These are phyloP conservation scores for Neocucurbitaria cava DNA, from an alignment of 2,329 filamentous ascomycete genomes.

Conservation along the genomic window DNA sequence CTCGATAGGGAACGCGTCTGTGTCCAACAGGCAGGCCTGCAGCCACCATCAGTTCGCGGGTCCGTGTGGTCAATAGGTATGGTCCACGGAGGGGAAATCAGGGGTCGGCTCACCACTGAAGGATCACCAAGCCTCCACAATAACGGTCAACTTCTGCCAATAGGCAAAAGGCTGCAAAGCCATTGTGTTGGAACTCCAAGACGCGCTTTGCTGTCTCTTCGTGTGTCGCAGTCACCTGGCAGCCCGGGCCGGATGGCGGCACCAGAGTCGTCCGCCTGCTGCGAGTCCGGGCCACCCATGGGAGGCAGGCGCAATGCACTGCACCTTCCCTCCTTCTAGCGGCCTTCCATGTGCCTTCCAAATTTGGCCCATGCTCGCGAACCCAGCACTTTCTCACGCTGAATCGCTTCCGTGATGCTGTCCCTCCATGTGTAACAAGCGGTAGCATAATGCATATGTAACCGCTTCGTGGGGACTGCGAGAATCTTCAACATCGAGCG, in stretches of 20 bases:
- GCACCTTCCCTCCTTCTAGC: slow-evolving; percentile 31
- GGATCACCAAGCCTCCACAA: slow-evolving; percentile 11
- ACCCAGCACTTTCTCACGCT: slow-evolving; percentile 18
- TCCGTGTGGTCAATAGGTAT: slow-evolving; percentile 14
- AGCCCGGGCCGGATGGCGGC: slow-evolving; percentile 28
- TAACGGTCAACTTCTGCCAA: slow-evolving; percentile 18
- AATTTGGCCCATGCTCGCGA: slow-evolving; percentile 19
- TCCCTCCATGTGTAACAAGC: slow-evolving; percentile 5
- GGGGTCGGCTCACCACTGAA: slow-evolving; percentile 29
- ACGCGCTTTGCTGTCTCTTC: slow-evolving; percentile 10
- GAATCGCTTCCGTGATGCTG: slow-evolving; percentile 10
- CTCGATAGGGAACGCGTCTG: slow-evolving; percentile 15
- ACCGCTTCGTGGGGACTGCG: background rate
- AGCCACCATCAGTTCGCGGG: slow-evolving; percentile 30
- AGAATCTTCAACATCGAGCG: background rate
- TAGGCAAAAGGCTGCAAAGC: slow-evolving; percentile 10
- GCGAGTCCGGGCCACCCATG: slow-evolving; percentile 11
- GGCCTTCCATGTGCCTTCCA: slow-evolving; percentile 33
- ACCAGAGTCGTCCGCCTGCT: slow-evolving; percentile 29
- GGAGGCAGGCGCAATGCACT: slow-evolving; percentile 23
- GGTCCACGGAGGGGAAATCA: slow-evolving; percentile 21
- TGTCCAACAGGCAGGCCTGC: slow-evolving; percentile 23
- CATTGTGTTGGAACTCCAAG: slow-evolving; percentile 19
- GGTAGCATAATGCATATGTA: background rate
- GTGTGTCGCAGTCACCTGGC: slow-evolving; percentile 18